These are phyloP conservation scores for Kodamaea lidongshanica DNA, from an alignment of 805 yeast species.

Conservation along the genomic window DNA sequence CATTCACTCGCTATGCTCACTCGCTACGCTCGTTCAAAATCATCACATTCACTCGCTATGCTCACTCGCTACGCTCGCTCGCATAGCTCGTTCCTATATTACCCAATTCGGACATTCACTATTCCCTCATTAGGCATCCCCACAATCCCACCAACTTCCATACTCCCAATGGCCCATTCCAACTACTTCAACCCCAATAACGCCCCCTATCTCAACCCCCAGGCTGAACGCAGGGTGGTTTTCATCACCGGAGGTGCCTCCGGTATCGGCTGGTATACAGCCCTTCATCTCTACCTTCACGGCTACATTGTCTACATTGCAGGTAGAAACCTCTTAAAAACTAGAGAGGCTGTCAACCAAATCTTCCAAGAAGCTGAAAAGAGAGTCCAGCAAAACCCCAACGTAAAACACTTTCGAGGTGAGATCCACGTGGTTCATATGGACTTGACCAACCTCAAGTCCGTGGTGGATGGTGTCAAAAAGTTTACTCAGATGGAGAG, in stretches of 20 bases:
- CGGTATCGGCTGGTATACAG: conserved; percentile 39
- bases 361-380: conserved; percentile 27
- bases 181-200: conserved; percentile 22
- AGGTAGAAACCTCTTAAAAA: conserved; percentile 30
- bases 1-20: too few species aligned
- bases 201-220: conserved; percentile 27
- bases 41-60: too few species aligned
- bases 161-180: conserved; percentile 4
- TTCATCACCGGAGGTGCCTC: conserved; percentile 36
- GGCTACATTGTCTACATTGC: conserved; percentile 33
- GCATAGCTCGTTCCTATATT: too few species aligned
- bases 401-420: conserved; percentile 38
- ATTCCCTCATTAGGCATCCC: too few species aligned
- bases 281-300: conserved; percentile 33
- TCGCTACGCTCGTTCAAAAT: too few species aligned
- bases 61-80: too few species aligned
- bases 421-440: conserved; percentile 46
- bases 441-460: conserved; percentile 42
- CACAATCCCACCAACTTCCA: too few species aligned
- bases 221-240: conserved; percentile 22
- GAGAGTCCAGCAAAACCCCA: conserved; percentile 16
- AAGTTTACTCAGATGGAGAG: conserved; percentile 20
- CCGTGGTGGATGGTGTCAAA: conserved; percentile 23
- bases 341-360: conserved; percentile 27
- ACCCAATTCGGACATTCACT: too few species aligned